Conservation (phyloP, 2,329 filamentous ascomycete genomes). For the Fusarium denticulatum region DNA sequence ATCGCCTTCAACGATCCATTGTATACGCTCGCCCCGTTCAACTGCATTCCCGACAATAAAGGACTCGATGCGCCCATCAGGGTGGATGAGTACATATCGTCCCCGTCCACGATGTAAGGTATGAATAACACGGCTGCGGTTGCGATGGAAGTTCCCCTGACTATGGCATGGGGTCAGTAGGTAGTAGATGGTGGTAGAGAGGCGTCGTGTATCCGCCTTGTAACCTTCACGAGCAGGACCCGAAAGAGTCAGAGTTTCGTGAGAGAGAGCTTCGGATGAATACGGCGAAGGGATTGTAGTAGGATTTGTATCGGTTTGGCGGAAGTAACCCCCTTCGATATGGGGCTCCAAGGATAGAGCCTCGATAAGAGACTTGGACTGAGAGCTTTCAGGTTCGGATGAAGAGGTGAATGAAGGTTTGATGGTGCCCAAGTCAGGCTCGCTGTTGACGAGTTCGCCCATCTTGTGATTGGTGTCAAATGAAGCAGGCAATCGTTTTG, state of each 20-base stretch:
- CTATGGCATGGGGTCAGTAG: slow-evolving; percentile 66
- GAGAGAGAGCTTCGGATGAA: slow-evolving; percentile 48
- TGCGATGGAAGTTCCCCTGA: slow-evolving; percentile 71
- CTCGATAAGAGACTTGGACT: slow-evolving; percentile 41
- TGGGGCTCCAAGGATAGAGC: slow-evolving; percentile 62
- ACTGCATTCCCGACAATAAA: slow-evolving; percentile 71
- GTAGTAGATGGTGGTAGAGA: slow-evolving; percentile 72
- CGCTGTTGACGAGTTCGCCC: slow-evolving; percentile 10
- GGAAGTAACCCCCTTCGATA: slow-evolving; percentile 72
- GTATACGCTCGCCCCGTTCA: slow-evolving; percentile 66
- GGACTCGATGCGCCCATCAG: slow-evolving; percentile 66
- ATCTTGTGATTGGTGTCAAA: slow-evolving; percentile 8
- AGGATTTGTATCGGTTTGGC: slow-evolving; percentile 67
- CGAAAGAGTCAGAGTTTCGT: slow-evolving; percentile 48
- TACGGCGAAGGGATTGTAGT: slow-evolving; percentile 62
- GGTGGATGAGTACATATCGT: slow-evolving; percentile 71
- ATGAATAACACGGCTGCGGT: slow-evolving; percentile 70
- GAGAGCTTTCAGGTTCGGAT: slow-evolving; percentile 25
- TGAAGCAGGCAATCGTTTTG: not conserved
- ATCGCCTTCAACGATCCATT: slow-evolving; percentile 76
- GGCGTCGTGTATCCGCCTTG: slow-evolving; percentile 56
- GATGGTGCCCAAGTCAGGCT: slow-evolving; percentile 16
- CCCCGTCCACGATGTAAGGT: slow-evolving; percentile 71
- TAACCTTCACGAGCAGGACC: slow-evolving; percentile 48
- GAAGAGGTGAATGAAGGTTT: slow-evolving; percentile 33